Base-by-base conservation (phyloP, 2,329 filamentous ascomycete genomes). In the Colletotrichum sp. region DNA sequence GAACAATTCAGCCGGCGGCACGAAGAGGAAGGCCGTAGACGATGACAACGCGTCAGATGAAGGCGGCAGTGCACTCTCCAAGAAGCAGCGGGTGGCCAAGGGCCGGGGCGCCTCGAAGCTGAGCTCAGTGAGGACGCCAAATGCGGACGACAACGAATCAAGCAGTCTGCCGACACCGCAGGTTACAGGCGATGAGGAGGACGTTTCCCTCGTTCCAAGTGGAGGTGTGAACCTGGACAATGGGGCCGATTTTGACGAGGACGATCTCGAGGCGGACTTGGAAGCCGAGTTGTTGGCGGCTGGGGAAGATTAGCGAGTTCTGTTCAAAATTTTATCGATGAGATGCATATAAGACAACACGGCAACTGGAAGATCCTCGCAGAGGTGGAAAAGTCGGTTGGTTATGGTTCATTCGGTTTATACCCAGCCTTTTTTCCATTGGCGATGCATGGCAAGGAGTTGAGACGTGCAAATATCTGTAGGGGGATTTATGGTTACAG, bases 201-300 rank as follows among this genome's bases (percentile, higher is more conserved):
- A 86, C 65, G 55, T 63, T 13, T 63, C 72, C 8, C 58, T 73
- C n/a, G 51, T 61, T 8, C 64, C 64, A 15, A 78, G 81, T 55
- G 29, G 80, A 72, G 21, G 72, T 76, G 61, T 59, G 8, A 78
- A 78, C 36, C 38, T 63, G 9, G 80, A 81, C n/a, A 80, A 81
- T 54, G 80, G 81, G 9, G 81, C 82, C n/a, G 86, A 86, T 55
- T 82, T 86, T 65, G 86, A 87, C 58, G 88, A 90, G 12, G 88
- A 89, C 68, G 87, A 90, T 76, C 81, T 90, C 34, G 90, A 90
- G 78, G 88, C 87, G 31, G 91, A 92, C 77, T 82, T 93, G 64
- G 92, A 92, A 81, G 89, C 90, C 47, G 91, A 92, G 77, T 85
- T 93, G 80, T 84, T 91, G 78, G 90, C 90, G 2, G 91, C 72